phyloP scores from a whole-genome alignment of 164 flowering plant species.

The Litsea cubeba region DNA sequence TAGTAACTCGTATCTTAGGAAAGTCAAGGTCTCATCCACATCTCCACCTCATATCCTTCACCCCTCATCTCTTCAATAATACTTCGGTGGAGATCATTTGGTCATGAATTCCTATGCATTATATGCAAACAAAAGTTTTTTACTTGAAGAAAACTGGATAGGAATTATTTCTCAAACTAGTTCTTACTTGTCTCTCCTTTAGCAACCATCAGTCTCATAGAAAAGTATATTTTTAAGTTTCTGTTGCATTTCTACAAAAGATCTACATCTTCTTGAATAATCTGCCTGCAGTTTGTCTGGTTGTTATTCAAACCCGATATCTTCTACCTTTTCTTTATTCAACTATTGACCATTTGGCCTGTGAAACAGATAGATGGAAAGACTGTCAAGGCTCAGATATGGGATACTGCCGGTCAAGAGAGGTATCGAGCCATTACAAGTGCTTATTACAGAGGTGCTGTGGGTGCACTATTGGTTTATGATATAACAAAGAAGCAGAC shows the following conservation, averaged over 20 bases:
- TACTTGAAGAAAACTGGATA: not conserved
- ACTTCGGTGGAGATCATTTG: too few species aligned
- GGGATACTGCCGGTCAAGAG: conserved; percentile 98
- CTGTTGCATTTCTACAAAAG: not conserved
- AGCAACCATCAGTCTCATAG: not conserved
- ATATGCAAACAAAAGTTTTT: too few species aligned
- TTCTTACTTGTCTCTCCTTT: not conserved
- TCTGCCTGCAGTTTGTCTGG: not conserved
- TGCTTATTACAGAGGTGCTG: conserved; percentile 90
- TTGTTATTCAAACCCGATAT: too few species aligned
- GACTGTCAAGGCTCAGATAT: conserved; percentile 88
- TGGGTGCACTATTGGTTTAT: conserved; percentile 80
- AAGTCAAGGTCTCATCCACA: too few species aligned
- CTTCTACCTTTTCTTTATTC: not conserved
- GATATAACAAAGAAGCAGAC: conserved; percentile 80
- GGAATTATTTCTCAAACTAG: not conserved
- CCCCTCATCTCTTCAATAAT: too few species aligned
- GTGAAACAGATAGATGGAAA: conserved; percentile 70
- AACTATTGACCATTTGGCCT: not conserved
- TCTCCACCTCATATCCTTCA: too few species aligned
- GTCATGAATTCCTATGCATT: too few species aligned
- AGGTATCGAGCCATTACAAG: conserved; percentile 89
- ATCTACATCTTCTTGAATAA: not conserved
- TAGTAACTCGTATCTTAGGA: too few species aligned
- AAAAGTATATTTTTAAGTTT: not conserved